phyloP scores from a whole-genome alignment of 129 eudicot genomes.

The Tagetes patula region DNA sequence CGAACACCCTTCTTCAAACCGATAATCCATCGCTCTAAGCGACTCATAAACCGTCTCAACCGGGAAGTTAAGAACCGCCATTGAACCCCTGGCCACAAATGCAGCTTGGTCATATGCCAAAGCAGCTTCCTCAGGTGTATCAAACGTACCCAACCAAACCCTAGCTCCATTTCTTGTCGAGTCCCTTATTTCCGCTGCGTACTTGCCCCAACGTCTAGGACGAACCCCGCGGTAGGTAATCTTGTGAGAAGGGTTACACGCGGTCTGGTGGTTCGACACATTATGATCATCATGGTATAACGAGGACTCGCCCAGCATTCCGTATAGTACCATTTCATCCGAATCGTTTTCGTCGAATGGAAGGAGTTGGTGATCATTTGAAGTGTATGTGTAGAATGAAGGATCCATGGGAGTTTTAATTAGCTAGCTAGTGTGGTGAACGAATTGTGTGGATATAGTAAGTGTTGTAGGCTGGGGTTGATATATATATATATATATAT shows the following conservation, averaged over 20 bases:
- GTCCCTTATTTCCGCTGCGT: constrained; percentile 55
- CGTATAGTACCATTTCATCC: constrained; percentile 28
- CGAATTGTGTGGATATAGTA: background rate
- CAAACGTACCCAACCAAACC: constrained; percentile 69
- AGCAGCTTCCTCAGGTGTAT: constrained; percentile 56
- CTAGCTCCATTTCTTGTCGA: constrained; percentile 53
- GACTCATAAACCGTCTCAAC: constrained; percentile 45
- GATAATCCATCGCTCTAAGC: constrained; percentile 37
- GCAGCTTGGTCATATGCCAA: constrained; percentile 64
- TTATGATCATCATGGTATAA: constrained; percentile 7
- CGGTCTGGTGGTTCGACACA: constrained; percentile 2
- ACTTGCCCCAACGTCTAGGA: constrained; percentile 52
- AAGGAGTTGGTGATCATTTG: constrained; percentile 18
- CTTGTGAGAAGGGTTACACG: constrained; percentile 4
- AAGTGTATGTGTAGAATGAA: constrained; percentile 31
- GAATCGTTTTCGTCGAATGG: constrained; percentile 41
- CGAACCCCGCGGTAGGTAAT: constrained; percentile 47
- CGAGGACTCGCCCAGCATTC: constrained; percentile 31
- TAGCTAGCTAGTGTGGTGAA: background rate
- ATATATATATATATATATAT: background rate
- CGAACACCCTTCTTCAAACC: constrained; percentile 42
- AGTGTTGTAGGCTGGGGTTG: background rate
- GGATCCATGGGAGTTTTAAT: constrained; percentile 28
- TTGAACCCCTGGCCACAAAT: constrained; percentile 43
- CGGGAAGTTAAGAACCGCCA: constrained; percentile 56